Evolutionary conservation across 306 rosid genomes (phyloP).

Genomic region (Acacia melanoxylon): DNA sequence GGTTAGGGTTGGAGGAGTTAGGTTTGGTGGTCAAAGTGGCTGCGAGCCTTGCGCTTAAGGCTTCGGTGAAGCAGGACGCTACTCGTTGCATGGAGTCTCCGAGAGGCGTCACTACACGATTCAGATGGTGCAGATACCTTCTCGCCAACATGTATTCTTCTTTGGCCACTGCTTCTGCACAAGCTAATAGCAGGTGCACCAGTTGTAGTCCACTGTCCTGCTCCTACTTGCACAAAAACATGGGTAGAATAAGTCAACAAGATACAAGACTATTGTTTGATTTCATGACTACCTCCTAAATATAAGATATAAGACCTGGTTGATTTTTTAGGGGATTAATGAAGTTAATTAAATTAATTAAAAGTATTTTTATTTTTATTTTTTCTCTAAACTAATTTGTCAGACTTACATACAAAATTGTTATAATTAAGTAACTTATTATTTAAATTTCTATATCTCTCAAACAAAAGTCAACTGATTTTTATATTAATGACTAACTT

Average conservation of each 20-base stretch:
- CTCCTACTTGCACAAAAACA: slow-evolving; percentile 43
- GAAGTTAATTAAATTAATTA: no score
- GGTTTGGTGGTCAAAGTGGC: slow-evolving; percentile 52
- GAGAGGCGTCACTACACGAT: slow-evolving; percentile 64
- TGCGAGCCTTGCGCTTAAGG: slow-evolving; percentile 69
- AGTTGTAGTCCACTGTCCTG: slow-evolving; percentile 94
- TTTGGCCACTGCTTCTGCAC: slow-evolving; percentile 91
- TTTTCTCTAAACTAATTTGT: no score
- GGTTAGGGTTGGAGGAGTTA: slow-evolving; percentile 2
- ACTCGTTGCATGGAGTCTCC: slow-evolving; percentile 97
- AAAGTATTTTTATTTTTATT: no score
- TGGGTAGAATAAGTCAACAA: neutral
- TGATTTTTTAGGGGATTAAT: no score
- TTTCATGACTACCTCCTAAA: neutral
- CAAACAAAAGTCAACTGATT: no score
- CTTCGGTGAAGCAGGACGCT: slow-evolving; percentile 84
- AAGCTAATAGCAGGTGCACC: slow-evolving; percentile 89
- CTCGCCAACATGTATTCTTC: slow-evolving; percentile 89
- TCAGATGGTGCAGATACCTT: slow-evolving; percentile 76
- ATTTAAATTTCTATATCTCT: no score
- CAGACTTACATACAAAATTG: no score
- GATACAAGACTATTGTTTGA: neutral
- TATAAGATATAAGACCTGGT: no score
- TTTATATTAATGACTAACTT: no score
- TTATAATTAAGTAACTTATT: no score